Evolutionary conservation across 495 filamentous ascomycete genomes (phyloP).

Genomic region (Cudoniella acicularis): DNA sequence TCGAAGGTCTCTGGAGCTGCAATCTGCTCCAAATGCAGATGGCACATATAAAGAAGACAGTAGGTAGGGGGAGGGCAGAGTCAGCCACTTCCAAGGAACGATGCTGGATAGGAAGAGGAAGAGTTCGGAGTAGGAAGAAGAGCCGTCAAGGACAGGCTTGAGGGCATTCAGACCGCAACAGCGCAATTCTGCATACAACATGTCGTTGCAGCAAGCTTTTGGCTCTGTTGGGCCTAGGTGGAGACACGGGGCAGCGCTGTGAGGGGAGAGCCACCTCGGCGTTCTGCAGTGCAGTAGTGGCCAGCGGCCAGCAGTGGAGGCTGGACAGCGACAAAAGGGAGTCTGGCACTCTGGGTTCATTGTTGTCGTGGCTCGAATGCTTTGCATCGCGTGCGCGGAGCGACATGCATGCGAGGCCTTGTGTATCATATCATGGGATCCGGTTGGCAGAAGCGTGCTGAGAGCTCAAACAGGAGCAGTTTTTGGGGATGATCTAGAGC

Average conservation of each 20-base stretch:
- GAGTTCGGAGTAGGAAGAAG: conserved; percentile 24
- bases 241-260: not conserved
- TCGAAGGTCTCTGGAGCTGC: conserved; percentile 21
- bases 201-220: conserved; percentile 21
- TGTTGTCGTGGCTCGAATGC: conserved; percentile 61
- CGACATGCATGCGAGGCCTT: conserved; percentile 8
- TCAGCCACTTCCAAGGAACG: not conserved
- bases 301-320: conserved; percentile 6
- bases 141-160: conserved; percentile 14
- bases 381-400: conserved; percentile 30
- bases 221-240: not conserved
- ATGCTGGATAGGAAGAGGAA: conserved; percentile 26
- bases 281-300: conserved; percentile 25
- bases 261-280: conserved; percentile 2
- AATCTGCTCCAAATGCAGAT: conserved; percentile 12
- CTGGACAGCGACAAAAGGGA: not conserved
- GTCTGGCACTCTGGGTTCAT: conserved; percentile 12
- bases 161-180: conserved; percentile 24
- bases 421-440: conserved; percentile 20
- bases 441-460: conserved; percentile 16
- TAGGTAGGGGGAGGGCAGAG: not conserved
- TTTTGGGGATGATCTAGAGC: too few relatives aligned
- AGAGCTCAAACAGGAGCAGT: too few relatives aligned
- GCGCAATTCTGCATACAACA: not conserved
- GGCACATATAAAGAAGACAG: conserved; percentile 26